phyloP scores from a whole-genome alignment of 768 basidiomycete species.

The Mycena maculata region DNA sequence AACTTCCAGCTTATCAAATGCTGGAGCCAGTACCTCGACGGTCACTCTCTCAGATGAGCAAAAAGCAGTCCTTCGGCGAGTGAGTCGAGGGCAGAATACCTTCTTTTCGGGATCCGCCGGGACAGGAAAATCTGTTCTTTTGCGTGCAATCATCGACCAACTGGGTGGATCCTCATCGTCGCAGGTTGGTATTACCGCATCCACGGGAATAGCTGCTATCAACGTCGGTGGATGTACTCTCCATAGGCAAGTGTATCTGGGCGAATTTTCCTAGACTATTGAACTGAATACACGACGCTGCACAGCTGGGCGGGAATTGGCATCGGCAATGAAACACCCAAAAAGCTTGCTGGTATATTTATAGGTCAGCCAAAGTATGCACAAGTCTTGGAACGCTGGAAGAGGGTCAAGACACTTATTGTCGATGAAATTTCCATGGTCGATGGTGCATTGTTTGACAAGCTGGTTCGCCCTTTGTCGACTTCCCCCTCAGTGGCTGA shows the following conservation, averaged over 20 bases:
- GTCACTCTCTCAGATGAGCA: slow-evolving; percentile 66
- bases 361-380: slow-evolving; percentile 51
- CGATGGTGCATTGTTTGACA: slow-evolving; percentile 83
- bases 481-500: slow-evolving; percentile 44
- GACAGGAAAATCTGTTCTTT: slow-evolving; percentile 87
- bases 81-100: slow-evolving; percentile 71
- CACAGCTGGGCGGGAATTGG: slow-evolving; percentile 89
- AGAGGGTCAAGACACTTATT: slow-evolving; percentile 70
- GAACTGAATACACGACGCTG: slow-evolving; percentile 75
- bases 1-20: neutral
- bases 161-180: slow-evolving; percentile 48
- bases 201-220: slow-evolving; percentile 82
- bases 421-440: slow-evolving; percentile 96
- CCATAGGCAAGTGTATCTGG: no score
- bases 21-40: slow-evolving; percentile 24
- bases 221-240: slow-evolving; percentile 93
- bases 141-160: slow-evolving; percentile 76
- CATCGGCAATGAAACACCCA: slow-evolving; percentile 68
- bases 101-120: slow-evolving; percentile 92
- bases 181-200: slow-evolving; percentile 80
- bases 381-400: slow-evolving; percentile 70
- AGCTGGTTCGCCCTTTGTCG: slow-evolving; percentile 61
- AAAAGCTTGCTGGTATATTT: slow-evolving; percentile 67
- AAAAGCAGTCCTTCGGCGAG: slow-evolving; percentile 57
- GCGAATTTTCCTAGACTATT: no score